Percentiles rank a stretch among this genome's conserved stretches.
These are phyloP conservation scores for Eucalyptus caleyi DNA, from an alignment of 345 rosid genomes.

Conservation along the genomic window DNA sequence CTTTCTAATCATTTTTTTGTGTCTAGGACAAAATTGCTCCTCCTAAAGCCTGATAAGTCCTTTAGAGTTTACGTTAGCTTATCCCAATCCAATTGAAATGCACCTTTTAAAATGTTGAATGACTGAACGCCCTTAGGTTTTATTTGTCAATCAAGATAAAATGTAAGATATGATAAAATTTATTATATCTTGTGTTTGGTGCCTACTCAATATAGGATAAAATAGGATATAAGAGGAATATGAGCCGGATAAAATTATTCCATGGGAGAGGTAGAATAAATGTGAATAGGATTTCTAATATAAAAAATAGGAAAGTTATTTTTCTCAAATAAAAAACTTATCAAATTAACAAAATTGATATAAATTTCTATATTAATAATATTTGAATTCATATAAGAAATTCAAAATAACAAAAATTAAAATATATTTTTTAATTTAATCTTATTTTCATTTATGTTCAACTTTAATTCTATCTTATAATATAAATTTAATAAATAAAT, in stretches of 20 bases:
- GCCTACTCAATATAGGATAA: rapidly evolving
- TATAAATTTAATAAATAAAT: no score
- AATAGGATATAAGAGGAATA: rapidly evolving
- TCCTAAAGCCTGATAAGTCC: background rate
- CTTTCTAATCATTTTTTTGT: background rate
- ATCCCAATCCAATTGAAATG: background rate
- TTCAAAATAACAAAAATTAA: no score
- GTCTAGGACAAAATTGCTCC: background rate
- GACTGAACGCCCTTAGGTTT: rapidly evolving
- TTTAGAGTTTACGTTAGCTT: no score
- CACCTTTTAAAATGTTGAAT: background rate
- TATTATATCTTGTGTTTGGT: rapidly evolving
- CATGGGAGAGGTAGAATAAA: rapidly evolving
- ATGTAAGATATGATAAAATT: rapidly evolving
- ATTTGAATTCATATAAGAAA: no score
- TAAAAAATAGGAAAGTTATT: no score
- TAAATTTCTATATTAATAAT: rapidly evolving
- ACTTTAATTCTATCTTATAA: no score
- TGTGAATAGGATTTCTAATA: rapidly evolving
- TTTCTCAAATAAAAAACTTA: no score
- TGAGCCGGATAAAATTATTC: rapidly evolving
- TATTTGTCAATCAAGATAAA: no score
- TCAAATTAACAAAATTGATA: rapidly evolving
- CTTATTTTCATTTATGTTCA: no score
- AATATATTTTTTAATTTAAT: no score